Base-by-base conservation (phyloP, 768 basidiomycete genomes). In the Phlebiopsis flavidoalba region DNA sequence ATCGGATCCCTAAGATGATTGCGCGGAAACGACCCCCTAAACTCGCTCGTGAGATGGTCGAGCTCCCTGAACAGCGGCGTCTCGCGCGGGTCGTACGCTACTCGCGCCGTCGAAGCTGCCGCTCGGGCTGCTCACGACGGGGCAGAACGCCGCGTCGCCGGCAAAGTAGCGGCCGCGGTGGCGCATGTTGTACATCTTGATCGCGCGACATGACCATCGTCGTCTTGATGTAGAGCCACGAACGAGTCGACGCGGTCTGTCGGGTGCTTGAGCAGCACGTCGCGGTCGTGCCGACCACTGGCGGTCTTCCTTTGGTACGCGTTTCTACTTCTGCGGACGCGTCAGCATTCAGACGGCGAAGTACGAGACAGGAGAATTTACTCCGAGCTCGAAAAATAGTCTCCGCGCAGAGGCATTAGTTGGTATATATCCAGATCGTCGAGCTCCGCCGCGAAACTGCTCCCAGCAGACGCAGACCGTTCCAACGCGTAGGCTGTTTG, bases 351-450 rank as follows among this genome's bases (percentile, higher is more conserved):
- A 17, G 5, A 8, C 10, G 58, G 10, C n/a, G n/a, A 31, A 80
- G n/a, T 71, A 73, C 8, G 51, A 33, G 40, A 83, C 80, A 53
- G 8, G 40, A 36, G 19, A 49, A 59, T 83, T 64, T 66, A 88
- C 87, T 55, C 87, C 87, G 64, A 78, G 74, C 59, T 86, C 78
- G 65, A 85, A 88, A 26, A 88, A 26, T 84, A 78, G 45, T 84
- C 81, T 7, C 78, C 79, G 43, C 83, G 79, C 17, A 88, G 76
- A 0, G 89, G 88, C 24, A 91, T 76, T 21, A 89, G 71, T 60
- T 91, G 89, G 21, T 84, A 84, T 14, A 93, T 78, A 65, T 90
- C 89, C 60, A 84, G 78, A 67, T 93, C 89, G 62, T 91, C 90
- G 10, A 91, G 74, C 60, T 79, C 80, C 60, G 85, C 75, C 0